Base-by-base conservation (phyloP, 2,329 filamentous ascomycete species). In the Atkinsonella hypoxylon region DNA sequence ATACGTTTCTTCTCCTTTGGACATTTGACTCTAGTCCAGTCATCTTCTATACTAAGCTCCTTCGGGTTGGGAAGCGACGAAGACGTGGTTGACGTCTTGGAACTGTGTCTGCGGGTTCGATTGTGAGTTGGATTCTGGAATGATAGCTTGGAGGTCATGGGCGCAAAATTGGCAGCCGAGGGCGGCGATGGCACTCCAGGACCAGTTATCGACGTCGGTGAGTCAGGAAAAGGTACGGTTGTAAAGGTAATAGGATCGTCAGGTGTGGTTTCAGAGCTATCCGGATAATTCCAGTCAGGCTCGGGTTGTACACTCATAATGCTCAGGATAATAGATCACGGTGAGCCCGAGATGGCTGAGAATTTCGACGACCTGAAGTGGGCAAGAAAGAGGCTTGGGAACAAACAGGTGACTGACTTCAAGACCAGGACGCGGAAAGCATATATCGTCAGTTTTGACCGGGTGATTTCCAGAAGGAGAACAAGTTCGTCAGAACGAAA, bases 1-100 rank as follows among this genome's bases (percentile, higher is more conserved):
- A 55, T 54, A n/a, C 52, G 45, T 39, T 52, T 55, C 43, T 54
- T 52, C 26, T 55, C 54, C 22, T 52, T 52, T 6, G 45, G 52
- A 44, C 50, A 47, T 18, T 53, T 54, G 5, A 54, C 50, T 26
- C 52, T 45, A 4, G 54, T 54, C 54, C 54, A 55, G 49, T 55
- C 54, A 47, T 55, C 54, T 15, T 55, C 52, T 13, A 47, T 39
- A 12, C 31, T 51, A 20, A 53, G 46, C n/a, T 49, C 38, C n/a
- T 39, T 48, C 7, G 48, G 48, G 15, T 53, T 46, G n/a, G 48
- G 51, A 20, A 50, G 44, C 18, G 45, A 52, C 18, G 47, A 45
- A 6, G 32, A 45, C 2, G 48, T 22, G 2, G 51, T 18, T 26
- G 40, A 45, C 18, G 13, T 50, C 48, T 22, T 50, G n/a, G 48